Evolutionary conservation across 805 yeast species (phyloP).

Genomic region (Schizosaccharomyces pombe): DNA sequence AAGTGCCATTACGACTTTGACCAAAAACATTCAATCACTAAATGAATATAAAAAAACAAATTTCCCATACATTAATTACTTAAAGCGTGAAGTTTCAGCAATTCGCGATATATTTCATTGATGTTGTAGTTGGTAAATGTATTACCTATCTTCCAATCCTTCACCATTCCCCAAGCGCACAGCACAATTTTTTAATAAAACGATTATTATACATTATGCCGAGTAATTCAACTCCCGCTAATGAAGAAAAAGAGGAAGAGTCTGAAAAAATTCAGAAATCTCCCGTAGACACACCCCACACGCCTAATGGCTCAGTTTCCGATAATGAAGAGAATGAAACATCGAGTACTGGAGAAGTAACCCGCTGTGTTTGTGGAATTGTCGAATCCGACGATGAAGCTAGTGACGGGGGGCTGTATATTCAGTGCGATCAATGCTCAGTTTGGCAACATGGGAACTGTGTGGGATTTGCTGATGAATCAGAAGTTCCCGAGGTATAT

Average conservation of each 20-base stretch:
- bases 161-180: too few relatives aligned
- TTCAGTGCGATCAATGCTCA: slow-evolving; percentile 83
- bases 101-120: too few relatives aligned
- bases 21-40: too few relatives aligned
- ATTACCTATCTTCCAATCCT: too few relatives aligned
- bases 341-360: slow-evolving; percentile 20
- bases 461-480: slow-evolving; percentile 58
- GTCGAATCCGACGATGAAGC: slow-evolving; percentile 32
- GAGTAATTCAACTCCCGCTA: too few relatives aligned
- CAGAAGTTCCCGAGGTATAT: slow-evolving; percentile 72
- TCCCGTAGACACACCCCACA: background rate
- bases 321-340: slow-evolving; percentile 1
- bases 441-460: slow-evolving; percentile 98
- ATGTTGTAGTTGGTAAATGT: too few relatives aligned
- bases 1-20: too few relatives aligned
- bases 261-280: background rate
- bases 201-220: too few relatives aligned
- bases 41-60: too few relatives aligned
- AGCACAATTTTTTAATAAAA: too few relatives aligned
- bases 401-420: slow-evolving; percentile 67
- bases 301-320: background rate
- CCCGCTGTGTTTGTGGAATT: slow-evolving; percentile 33
- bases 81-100: too few relatives aligned
- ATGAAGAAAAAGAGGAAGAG: background rate
- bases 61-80: too few relatives aligned